Evolutionary conservation across 1,139 yeast genomes (phyloP), one percentile per base, ranked within the genome.

Genomic region (Blastobotrys petasosporus): DNA sequence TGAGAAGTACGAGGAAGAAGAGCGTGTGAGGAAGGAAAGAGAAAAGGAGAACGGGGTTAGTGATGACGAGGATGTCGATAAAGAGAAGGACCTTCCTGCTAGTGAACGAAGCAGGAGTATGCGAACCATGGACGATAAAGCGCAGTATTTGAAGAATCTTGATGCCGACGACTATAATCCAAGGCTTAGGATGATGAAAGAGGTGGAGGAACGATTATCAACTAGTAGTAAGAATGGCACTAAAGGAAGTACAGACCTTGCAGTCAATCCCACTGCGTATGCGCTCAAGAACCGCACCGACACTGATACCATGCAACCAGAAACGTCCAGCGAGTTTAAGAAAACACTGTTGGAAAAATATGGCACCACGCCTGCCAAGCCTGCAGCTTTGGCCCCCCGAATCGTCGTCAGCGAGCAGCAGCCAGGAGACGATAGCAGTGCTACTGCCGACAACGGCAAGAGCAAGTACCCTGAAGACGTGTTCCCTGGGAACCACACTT

Each of bases 81-180:
- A 32, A 11, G 46, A 39, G 11, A 5, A 36, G 13, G 23, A 23
- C 33, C 36, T 44, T 8, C 45, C 45, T 30, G 41, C 40, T 2
- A 9, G 37, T 59, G 23, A 49, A 25, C 39, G 35, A 36, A 39
- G 44, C 15, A 12, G 60, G 16, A 53, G 70, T 29, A 60, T 76
- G 29, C 62, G 82, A 40, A 78, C 74, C 51, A 60, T 81, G 42
- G 72, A 70, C 44, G 83, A 79, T 57, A 71, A 74, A 15, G 82
- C 83, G 0, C 63, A 67, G 4, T 79, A 79, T 54, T 66, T 77
- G 35, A 59, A 63, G 34, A 71, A 70, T 35, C 67, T 75, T 41
- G 58, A 57, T 31, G 60, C 62, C 11, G 63, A 65, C 17, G 56
- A 53, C 35, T 77, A 76, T 56, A 78, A 80, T 54, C 85, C 86